These are phyloP conservation scores for Caulochytrium protostelioides DNA, from an alignment of 371 early-diverging fungal species.

Conservation along the genomic window DNA sequence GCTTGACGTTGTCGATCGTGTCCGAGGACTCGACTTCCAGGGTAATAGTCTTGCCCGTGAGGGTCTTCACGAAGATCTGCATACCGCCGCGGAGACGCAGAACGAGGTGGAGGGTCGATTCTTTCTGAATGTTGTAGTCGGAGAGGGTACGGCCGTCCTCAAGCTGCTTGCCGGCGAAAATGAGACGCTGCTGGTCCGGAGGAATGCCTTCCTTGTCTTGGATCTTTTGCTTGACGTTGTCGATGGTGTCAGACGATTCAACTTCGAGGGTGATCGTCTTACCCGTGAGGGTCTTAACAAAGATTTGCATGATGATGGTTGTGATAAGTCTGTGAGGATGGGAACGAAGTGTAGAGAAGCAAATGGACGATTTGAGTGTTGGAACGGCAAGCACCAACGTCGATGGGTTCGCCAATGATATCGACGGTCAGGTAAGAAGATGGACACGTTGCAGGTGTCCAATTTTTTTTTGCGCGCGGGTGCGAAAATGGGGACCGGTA, in stretches of 20 bases:
- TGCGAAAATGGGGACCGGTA: no score
- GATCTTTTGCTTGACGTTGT: conserved; percentile 71
- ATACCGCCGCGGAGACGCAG: conserved; percentile 62
- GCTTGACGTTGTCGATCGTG: conserved; percentile 88
- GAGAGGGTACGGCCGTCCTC: conserved; percentile 71
- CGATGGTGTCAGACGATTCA: conserved; percentile 62
- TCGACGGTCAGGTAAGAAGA: no score
- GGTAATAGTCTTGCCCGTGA: conserved; percentile 95
- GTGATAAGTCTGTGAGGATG: no score
- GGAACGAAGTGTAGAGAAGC: no score
- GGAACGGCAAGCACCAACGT: no score
- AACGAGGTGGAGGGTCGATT: conserved; percentile 58
- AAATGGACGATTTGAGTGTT: no score
- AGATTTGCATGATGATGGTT: conserved; percentile 56
- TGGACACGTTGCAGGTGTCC: no score
- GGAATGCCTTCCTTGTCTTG: conserved; percentile 88
- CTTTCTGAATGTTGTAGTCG: conserved; percentile 35
- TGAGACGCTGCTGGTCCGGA: conserved; percentile 82
- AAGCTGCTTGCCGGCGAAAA: conserved; percentile 94
- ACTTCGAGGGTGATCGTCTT: conserved; percentile 93
- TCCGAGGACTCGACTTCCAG: conserved; percentile 93
- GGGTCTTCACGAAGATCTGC: conserved; percentile 95
- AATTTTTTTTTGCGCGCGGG: no score
- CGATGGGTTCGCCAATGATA: no score
- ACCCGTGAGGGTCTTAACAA: conserved; percentile 90